Conservation (phyloP, 1,284 basidiomycete species). For the Rhodotorula sp. region DNA sequence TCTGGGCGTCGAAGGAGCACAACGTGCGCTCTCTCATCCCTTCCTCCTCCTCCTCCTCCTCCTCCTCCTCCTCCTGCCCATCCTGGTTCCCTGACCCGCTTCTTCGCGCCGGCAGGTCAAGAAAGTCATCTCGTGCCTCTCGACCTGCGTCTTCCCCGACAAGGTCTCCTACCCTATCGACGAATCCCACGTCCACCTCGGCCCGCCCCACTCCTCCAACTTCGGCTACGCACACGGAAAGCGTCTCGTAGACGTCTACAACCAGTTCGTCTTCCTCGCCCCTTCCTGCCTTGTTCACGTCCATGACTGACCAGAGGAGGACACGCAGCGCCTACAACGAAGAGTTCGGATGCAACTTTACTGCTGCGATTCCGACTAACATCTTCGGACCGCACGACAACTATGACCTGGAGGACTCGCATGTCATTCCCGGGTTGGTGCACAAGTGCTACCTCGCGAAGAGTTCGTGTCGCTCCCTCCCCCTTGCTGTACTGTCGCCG, state of each 20-base stretch:
- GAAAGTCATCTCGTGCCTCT: slow-evolving; percentile 81
- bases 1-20: slow-evolving; percentile 67
- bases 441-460: slow-evolving; percentile 86
- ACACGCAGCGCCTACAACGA: slow-evolving; percentile 76
- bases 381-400: slow-evolving; percentile 63
- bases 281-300: neutral
- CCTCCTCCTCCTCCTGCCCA: neutral
- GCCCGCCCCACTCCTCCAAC: slow-evolving; percentile 83
- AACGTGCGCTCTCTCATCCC: slow-evolving; percentile 45
- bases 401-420: slow-evolving; percentile 77
- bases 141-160: slow-evolving; percentile 85
- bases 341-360: slow-evolving; percentile 84
- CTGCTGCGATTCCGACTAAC: slow-evolving; percentile 87
- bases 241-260: slow-evolving; percentile 87
- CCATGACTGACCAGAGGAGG: neutral
- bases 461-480: slow-evolving; percentile 54
- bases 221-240: slow-evolving; percentile 91
- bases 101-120: slow-evolving; percentile 48
- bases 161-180: slow-evolving; percentile 78
- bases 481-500: neutral
- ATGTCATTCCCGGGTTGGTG: slow-evolving; percentile 84
- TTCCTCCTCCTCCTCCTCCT: neutral
- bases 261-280: slow-evolving; percentile 63
- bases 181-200: slow-evolving; percentile 80
- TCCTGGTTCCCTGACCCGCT: neutral